These are phyloP conservation scores for Raddia distichophylla DNA, from an alignment of 176 grass and related monocot species.

Conservation along the genomic window DNA sequence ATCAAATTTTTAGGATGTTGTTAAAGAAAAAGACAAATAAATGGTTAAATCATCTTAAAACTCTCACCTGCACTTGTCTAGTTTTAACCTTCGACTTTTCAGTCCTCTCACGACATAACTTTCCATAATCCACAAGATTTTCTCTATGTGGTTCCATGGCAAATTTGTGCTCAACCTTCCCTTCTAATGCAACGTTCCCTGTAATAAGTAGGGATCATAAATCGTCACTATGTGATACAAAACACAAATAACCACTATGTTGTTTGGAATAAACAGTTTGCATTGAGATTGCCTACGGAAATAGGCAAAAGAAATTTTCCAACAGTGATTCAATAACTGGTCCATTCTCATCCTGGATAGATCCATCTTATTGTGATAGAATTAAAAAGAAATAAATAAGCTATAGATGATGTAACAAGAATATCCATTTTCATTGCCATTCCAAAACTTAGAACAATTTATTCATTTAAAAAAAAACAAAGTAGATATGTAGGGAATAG, in stretches of 20 bases:
- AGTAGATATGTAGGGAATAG: neutral
- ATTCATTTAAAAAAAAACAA: neutral
- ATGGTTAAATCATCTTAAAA: constrained; percentile 2
- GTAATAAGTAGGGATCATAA: neutral
- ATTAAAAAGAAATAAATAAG: neutral
- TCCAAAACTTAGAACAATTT: neutral
- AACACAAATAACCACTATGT: neutral
- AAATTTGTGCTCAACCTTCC: constrained; percentile 89
- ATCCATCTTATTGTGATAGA: constrained; percentile 11
- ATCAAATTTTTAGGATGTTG: neutral
- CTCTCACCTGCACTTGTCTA: constrained; percentile 69
- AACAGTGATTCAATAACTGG: neutral
- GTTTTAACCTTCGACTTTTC: constrained; percentile 69
- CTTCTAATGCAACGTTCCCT: constrained; percentile 75
- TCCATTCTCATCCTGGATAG: neutral
- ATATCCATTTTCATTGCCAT: neutral
- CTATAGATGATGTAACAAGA: neutral
- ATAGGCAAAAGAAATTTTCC: neutral
- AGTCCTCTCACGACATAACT: constrained; percentile 85
- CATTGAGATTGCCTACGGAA: neutral
- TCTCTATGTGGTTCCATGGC: constrained; percentile 90
- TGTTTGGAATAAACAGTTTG: neutral
- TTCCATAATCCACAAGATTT: constrained; percentile 83
- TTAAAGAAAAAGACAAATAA: neutral
- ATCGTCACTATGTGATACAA: neutral